A percentile compares a stretch with the other conserved stretches of the same genome.
Conservation (phyloP, 768 basidiomycete species). For the Saitozyma sp. region DNA sequence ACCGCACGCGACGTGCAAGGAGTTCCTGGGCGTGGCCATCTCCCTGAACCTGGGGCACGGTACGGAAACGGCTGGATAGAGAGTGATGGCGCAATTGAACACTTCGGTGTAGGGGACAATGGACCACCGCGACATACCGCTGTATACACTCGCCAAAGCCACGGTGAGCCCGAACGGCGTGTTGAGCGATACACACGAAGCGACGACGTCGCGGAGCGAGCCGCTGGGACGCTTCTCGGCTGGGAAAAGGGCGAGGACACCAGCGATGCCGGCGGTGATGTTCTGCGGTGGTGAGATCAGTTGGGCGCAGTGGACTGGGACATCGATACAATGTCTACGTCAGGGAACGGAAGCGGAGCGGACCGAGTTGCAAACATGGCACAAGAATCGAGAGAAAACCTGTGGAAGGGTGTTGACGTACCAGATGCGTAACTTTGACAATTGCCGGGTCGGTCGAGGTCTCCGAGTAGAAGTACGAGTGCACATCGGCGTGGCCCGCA, state of each 20-base stretch:
- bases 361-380: too few species aligned
- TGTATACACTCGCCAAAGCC: slow-evolving; percentile 66
- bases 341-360: background rate
- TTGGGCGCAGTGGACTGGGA: background rate
- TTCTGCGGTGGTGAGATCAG: slow-evolving; percentile 54
- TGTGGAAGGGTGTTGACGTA: slow-evolving; percentile 18
- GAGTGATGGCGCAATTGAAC: slow-evolving; percentile 57
- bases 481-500: slow-evolving; percentile 53
- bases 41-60: too few species aligned
- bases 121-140: slow-evolving; percentile 19
- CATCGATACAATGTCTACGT: slow-evolving; percentile 1
- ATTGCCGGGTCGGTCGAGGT: slow-evolving; percentile 48
- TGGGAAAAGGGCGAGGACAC: slow-evolving; percentile 72
- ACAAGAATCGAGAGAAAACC: too few species aligned
- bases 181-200: slow-evolving; percentile 71
- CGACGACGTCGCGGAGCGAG: slow-evolving; percentile 69
- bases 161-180: slow-evolving; percentile 77
- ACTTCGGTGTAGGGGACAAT: too few species aligned
- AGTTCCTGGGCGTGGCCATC: background rate
- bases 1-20: background rate
- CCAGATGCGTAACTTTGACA: slow-evolving; percentile 64
- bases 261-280: slow-evolving; percentile 84
- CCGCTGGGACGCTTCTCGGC: slow-evolving; percentile 62
- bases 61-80: background rate
- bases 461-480: slow-evolving; percentile 54